phyloP scores from a whole-genome alignment of 2,329 filamentous ascomycete species.

The Domatiomyces globalis region DNA sequence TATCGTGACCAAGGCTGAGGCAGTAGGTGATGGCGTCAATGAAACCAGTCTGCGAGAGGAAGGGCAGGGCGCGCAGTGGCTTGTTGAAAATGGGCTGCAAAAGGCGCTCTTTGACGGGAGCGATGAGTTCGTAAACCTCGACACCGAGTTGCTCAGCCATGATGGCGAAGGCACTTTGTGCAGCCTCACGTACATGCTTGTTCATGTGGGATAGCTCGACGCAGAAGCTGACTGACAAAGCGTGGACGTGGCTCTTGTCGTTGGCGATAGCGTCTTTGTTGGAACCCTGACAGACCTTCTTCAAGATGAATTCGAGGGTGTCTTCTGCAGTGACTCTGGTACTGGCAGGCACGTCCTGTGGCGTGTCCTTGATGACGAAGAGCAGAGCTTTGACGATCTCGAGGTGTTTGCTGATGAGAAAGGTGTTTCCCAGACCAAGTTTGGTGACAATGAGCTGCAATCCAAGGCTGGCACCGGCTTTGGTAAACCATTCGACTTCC shows the following conservation, averaged over 20 bases:
- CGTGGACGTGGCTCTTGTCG: slow-evolving; percentile 51
- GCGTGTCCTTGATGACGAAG: slow-evolving; percentile 98
- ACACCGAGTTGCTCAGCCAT: slow-evolving; percentile 65
- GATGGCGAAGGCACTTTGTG: slow-evolving; percentile 64
- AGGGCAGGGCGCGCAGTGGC: slow-evolving; percentile 79
- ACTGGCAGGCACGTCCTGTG: slow-evolving; percentile 78
- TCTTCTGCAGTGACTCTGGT: slow-evolving; percentile 71
- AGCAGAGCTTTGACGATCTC: slow-evolving; percentile 85
- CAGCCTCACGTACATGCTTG: slow-evolving; percentile 77
- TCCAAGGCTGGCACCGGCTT: slow-evolving; percentile 79
- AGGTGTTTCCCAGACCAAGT: slow-evolving; percentile 67
- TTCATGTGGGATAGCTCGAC: slow-evolving; percentile 92
- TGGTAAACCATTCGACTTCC: slow-evolving; percentile 97
- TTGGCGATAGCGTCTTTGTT: slow-evolving; percentile 66
- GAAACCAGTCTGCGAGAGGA: slow-evolving; percentile 90
- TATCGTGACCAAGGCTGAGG: slow-evolving; percentile 73
- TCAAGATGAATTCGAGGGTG: slow-evolving; percentile 66
- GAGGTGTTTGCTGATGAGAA: slow-evolving; percentile 68
- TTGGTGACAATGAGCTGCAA: slow-evolving; percentile 80
- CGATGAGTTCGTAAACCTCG: slow-evolving; percentile 75
- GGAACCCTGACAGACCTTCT: slow-evolving; percentile 61
- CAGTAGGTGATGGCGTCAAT: slow-evolving; percentile 97
- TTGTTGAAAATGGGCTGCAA: slow-evolving; percentile 92
- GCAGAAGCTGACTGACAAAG: slow-evolving; percentile 72
- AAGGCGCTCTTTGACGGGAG: slow-evolving; percentile 78